phyloP scores from a whole-genome alignment of 148 eudicot species.

The Rhododendron kiyosumense region DNA sequence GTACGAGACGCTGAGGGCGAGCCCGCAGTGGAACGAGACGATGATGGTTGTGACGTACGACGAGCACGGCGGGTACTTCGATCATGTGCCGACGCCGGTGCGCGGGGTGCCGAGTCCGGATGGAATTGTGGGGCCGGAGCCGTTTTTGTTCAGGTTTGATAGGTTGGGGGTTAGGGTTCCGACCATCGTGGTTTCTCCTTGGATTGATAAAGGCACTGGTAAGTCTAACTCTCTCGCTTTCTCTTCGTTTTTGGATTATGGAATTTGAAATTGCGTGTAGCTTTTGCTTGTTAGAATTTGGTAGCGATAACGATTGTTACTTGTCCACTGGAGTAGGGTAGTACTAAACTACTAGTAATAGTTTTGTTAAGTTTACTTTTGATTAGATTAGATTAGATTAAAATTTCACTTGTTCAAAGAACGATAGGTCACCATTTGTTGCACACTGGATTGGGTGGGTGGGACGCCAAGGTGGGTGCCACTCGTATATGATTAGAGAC shows the following conservation, averaged over 20 bases:
- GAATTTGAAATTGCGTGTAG: background rate
- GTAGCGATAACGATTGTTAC: background rate
- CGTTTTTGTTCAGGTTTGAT: conserved; percentile 50
- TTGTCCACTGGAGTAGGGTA: background rate
- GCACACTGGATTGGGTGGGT: too few species aligned
- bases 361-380: background rate
- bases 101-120: conserved; percentile 74
- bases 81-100: conserved; percentile 65
- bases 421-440: too few species aligned
- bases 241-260: background rate
- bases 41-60: conserved; percentile 68
- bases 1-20: conserved; percentile 72
- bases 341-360: too few species aligned
- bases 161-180: conserved; percentile 74
- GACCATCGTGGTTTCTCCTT: conserved; percentile 62
- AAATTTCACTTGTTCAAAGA: too few species aligned
- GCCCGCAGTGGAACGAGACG: conserved; percentile 89
- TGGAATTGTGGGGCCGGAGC: conserved; percentile 70
- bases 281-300: background rate
- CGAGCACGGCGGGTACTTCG: conserved; percentile 82
- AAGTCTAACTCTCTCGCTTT: background rate
- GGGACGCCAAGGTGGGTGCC: too few species aligned
- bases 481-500: too few species aligned
- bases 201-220: conserved; percentile 80
- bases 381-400: background rate